Percentiles rank a stretch among this genome's conserved stretches.
These are phyloP conservation scores for Periconia sp. DNA, from an alignment of 2,329 filamentous ascomycete species.

Conservation along the genomic window DNA sequence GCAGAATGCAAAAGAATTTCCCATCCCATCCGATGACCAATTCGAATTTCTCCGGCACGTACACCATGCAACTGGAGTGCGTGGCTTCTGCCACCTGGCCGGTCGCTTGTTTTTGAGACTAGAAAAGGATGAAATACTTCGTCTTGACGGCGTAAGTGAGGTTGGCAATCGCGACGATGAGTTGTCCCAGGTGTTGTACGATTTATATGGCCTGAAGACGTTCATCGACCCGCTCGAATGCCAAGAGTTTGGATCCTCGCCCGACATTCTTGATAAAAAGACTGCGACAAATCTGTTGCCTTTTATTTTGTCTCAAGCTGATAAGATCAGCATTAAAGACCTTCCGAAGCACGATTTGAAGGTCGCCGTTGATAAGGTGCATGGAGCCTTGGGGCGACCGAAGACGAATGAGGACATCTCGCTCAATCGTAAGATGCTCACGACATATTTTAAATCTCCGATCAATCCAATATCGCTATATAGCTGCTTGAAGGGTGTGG, in stretches of 20 bases:
- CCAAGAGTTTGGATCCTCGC: slow-evolving; percentile 75
- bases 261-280: slow-evolving; percentile 75
- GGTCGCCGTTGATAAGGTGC: slow-evolving; percentile 88
- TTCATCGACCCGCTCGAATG: slow-evolving; percentile 43
- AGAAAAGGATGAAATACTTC: slow-evolving; percentile 83
- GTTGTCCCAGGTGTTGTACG: slow-evolving; percentile 68
- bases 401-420: slow-evolving; percentile 80
- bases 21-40: slow-evolving; percentile 71
- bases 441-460: slow-evolving; percentile 79
- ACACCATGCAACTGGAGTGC: slow-evolving; percentile 82
- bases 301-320: slow-evolving; percentile 80
- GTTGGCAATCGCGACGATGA: slow-evolving; percentile 73
- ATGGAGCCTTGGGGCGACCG: slow-evolving; percentile 78
- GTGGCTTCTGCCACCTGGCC: slow-evolving; percentile 82
- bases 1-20: slow-evolving; percentile 70
- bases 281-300: slow-evolving; percentile 84
- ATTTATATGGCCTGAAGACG: slow-evolving; percentile 46
- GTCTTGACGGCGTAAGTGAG: slow-evolving; percentile 75
- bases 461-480: slow-evolving; percentile 83
- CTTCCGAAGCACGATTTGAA: slow-evolving; percentile 90
- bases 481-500: slow-evolving; percentile 78
- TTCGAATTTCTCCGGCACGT: slow-evolving; percentile 81
- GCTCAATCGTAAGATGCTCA: slow-evolving; percentile 86
- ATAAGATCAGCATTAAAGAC: slow-evolving; percentile 87
- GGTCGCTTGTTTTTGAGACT: slow-evolving; percentile 89